Percentiles rank a stretch among this genome's conserved stretches.
Conservation (phyloP, 306 rosid species). For the Cucurbita ficifolia region DNA sequence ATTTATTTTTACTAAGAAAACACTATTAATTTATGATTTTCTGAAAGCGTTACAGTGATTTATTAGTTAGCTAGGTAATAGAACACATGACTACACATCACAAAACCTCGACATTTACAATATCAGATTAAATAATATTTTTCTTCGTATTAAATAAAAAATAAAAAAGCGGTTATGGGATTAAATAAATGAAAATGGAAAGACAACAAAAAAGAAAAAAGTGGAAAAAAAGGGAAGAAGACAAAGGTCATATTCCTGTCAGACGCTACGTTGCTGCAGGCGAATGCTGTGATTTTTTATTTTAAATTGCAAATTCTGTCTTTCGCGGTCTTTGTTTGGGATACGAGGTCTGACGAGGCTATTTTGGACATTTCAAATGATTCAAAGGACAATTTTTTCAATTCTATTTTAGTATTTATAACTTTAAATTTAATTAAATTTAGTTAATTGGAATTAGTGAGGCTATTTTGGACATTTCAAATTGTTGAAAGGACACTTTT, state of each 20-base stretch:
- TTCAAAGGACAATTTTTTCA: background rate
- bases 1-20: no score
- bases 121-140: no score
- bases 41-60: background rate
- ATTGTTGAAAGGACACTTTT: no score
- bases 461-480: no score
- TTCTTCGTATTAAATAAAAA: background rate
- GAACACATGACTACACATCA: background rate
- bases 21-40: background rate
- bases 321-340: background rate
- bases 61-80: background rate
- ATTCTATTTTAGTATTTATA: no score
- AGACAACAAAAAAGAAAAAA: background rate
- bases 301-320: background rate
- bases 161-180: background rate
- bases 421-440: no score
- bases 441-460: no score
- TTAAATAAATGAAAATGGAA: background rate
- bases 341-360: background rate
- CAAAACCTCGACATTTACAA: background rate
- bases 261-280: background rate
- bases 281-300: background rate
- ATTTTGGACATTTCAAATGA: slow-evolving; percentile 1
- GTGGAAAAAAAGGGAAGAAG: background rate
- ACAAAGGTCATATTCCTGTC: background rate